Evolutionary conservation across 2,329 filamentous ascomycete genomes (phyloP).

Genomic region (Talaromyces atroroseus): DNA sequence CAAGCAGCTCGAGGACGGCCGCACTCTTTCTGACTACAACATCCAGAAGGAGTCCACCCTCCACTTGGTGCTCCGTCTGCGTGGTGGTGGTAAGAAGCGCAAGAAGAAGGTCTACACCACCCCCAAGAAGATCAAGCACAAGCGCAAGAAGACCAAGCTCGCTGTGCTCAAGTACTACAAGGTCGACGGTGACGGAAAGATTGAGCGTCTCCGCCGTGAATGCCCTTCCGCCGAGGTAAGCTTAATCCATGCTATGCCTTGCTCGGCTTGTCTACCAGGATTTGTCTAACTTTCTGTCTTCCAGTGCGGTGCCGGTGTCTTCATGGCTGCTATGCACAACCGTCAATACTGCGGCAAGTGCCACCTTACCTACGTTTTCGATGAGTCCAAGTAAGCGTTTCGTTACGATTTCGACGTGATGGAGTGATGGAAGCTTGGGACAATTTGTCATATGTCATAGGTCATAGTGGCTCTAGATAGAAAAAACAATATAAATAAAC

Average conservation of each 20-base stretch:
- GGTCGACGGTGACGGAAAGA: slow-evolving; percentile 99
- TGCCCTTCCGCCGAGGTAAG: slow-evolving; percentile 86
- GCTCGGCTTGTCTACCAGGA: background rate
- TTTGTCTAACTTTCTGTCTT: slow-evolving; percentile 30
- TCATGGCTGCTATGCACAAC: slow-evolving; percentile 99
- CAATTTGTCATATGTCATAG: slow-evolving; percentile 1
- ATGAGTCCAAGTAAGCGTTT: slow-evolving; percentile 54
- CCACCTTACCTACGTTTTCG: slow-evolving; percentile 67
- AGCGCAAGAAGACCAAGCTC: slow-evolving; percentile 99
- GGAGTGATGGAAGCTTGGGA: background rate
- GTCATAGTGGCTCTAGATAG: slow-evolving; percentile 11
- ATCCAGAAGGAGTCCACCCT: slow-evolving; percentile 99
- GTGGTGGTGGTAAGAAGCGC: slow-evolving; percentile 99
- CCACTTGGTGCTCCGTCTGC: slow-evolving; percentile 94
- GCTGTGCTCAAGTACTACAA: slow-evolving; percentile 99
- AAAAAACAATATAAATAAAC: slow-evolving; percentile 10
- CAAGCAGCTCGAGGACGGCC: slow-evolving; percentile 99
- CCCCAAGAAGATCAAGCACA: slow-evolving; percentile 99
- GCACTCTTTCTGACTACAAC: slow-evolving; percentile 99
- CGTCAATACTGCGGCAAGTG: slow-evolving; percentile 88
- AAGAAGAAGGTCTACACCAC: slow-evolving; percentile 99
- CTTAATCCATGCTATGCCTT: slow-evolving; percentile 18
- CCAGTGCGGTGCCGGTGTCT: slow-evolving; percentile 98
- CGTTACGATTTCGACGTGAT: slow-evolving; percentile 8
- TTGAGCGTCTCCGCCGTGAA: slow-evolving; percentile 97